Conservation (phyloP, 2,329 filamentous ascomycete genomes). For the Teratosphaeria gauchensis region DNA sequence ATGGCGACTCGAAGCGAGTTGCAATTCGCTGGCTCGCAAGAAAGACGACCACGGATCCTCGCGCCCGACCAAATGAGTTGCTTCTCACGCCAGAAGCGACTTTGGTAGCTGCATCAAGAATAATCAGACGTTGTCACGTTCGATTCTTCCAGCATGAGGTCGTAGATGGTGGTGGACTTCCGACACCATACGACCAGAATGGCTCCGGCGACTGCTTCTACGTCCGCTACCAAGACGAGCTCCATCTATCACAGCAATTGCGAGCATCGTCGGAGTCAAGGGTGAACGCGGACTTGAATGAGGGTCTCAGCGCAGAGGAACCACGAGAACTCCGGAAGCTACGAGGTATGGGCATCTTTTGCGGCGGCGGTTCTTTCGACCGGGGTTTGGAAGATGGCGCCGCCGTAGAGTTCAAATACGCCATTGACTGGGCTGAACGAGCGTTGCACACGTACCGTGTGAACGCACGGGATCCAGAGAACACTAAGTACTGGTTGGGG, state of each 20-base stretch:
- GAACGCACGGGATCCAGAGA: conserved; percentile 41
- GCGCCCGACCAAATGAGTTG: conserved; percentile 46
- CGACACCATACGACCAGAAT: too few species aligned
- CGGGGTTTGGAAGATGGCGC: conserved; percentile 65
- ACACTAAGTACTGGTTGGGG: conserved; percentile 49
- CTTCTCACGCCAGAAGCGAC: conserved; percentile 44
- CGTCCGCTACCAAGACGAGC: too few species aligned
- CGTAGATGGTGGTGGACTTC: conserved; percentile 31
- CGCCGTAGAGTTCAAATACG: conserved; percentile 54
- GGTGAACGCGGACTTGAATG: too few species aligned
- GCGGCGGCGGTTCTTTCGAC: conserved; percentile 68
- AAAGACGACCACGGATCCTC: background rate
- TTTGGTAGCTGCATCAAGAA: conserved; percentile 27
- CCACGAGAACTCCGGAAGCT: too few species aligned
- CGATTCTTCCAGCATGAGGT: conserved; percentile 37
- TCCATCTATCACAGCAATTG: too few species aligned
- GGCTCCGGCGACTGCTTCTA: too few species aligned
- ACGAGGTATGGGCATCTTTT: conserved; percentile 70
- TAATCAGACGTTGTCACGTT: conserved; percentile 52
- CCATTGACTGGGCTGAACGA: conserved; percentile 54
- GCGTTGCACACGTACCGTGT: conserved; percentile 67
- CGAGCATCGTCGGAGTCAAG: too few species aligned
- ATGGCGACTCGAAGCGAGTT: conserved; percentile 26
- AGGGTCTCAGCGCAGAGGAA: too few species aligned
- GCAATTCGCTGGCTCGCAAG: conserved; percentile 8